phyloP scores from a whole-genome alignment of 768 basidiomycete species.

The Amanita polypyramis region DNA sequence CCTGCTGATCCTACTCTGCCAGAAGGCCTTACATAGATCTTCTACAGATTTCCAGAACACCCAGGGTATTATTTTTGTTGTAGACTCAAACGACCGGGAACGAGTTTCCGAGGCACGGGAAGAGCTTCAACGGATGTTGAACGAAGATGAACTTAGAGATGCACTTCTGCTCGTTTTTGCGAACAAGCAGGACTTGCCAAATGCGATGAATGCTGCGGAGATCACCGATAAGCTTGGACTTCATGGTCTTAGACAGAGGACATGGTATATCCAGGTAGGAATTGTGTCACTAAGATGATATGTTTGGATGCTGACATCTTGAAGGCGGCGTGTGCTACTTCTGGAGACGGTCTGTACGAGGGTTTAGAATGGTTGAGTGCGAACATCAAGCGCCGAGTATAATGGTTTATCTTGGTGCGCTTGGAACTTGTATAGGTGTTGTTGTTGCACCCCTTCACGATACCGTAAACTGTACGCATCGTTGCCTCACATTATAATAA shows the following conservation, averaged over 20 bases:
- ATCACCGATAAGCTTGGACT: constrained; percentile 99
- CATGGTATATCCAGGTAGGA: constrained; percentile 93
- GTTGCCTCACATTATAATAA: constrained; percentile 25
- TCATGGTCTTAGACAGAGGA: constrained; percentile 92
- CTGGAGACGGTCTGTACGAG: constrained; percentile 97
- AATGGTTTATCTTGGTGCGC: constrained; percentile 28
- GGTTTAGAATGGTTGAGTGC: constrained; percentile 94
- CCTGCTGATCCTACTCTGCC: constrained; percentile 11
- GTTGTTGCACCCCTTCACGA: constrained; percentile 46
- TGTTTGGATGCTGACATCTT: constrained; percentile 11
- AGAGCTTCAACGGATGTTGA: constrained; percentile 98
- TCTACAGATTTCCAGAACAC: constrained; percentile 98
- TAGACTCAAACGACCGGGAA: constrained; percentile 99
- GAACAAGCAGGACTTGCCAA: constrained; percentile 99
- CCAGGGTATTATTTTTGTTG: constrained; percentile 99
- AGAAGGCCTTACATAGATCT: constrained; percentile 12
- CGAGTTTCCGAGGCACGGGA: constrained; percentile 98
- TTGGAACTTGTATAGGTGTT: constrained; percentile 41
- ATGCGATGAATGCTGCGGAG: constrained; percentile 99
- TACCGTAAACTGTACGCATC: constrained; percentile 42
- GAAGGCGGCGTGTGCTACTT: constrained; percentile 95
- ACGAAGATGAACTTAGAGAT: constrained; percentile 98
- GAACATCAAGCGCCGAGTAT: constrained; percentile 81
- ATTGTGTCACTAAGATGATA: constrained; percentile 7
- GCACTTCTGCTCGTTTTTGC: constrained; percentile 98